Evolutionary conservation across 2,329 filamentous ascomycete species (phyloP), one percentile per base, ranked within the genome.

Genomic region (Penicillium capsulatum): DNA sequence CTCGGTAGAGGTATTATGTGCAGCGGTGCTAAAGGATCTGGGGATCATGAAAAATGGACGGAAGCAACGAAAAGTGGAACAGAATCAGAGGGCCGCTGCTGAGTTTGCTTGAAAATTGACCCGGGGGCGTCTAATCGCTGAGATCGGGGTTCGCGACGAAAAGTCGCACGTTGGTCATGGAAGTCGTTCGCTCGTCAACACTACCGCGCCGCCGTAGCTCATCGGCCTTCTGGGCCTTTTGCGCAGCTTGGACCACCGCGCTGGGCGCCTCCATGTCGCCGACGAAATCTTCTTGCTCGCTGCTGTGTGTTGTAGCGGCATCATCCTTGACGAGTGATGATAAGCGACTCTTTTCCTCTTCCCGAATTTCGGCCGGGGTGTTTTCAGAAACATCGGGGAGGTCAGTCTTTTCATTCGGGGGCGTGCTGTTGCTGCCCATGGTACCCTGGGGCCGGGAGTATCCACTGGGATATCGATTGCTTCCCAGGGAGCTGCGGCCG

Each of bases 401-500:
- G 41, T 70, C 60, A 7, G 56, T 55, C 41, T 63, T 65, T 41
- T 62, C 60, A 36, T 58, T 70, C 2, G 76, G 73, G n/a, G 76
- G 76, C 3, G 74, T 76, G 38, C 70, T 74, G 50, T 65, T 72
- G 47, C 71, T 73, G 44, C 72, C 74, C 54, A 68, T 71, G 34
- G 69, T 73, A 31, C 57, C 58, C 29, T 59, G 58, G 29, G 60
- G 55, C 37, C 67, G 58, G 42, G 66, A 71, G 60, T 65, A 73
- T 53, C 61, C 70, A 63, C 62, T 68, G 35, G 59, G 68, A 50
- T 60, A 69, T 45, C 62, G 68, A 54, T 70, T 62, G 50, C 68
- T 71, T 34, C 70, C 70, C 11, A 79, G 60, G 31, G 76, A 80
- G 57, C 76, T 80, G 45, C 77, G 69, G 9, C 77, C 76, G 45